Conservation (phyloP, 768 basidiomycete species). For the Pisolithus tinctorius region DNA sequence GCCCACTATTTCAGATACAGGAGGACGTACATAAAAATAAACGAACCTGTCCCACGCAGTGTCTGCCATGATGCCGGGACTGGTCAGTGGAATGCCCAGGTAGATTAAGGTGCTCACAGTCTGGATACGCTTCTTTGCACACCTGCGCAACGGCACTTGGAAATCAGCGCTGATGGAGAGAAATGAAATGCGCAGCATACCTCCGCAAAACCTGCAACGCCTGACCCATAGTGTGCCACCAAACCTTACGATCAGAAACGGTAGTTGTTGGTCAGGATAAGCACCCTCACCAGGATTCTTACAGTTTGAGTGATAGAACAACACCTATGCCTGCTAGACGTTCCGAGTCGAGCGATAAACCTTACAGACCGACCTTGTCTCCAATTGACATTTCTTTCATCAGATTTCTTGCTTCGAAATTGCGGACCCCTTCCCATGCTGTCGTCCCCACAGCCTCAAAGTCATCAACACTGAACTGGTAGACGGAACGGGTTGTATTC, state of each 20-base stretch:
- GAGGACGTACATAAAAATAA: conserved; percentile 3
- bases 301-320: conserved; percentile 87
- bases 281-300: conserved; percentile 60
- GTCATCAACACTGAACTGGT: conserved; percentile 83
- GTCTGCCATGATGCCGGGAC: conserved; percentile 36
- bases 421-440: conserved; percentile 85
- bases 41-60: conserved; percentile 86
- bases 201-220: conserved; percentile 78
- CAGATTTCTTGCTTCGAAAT: conserved; percentile 74
- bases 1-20: conserved; percentile 5
- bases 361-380: conserved; percentile 50
- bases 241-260: conserved; percentile 3
- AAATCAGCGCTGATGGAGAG: conserved; percentile 1
- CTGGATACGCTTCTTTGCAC: conserved; percentile 81
- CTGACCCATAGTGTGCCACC: conserved; percentile 25
- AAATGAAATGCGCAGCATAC: conserved; percentile 30
- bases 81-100: conserved; percentile 3
- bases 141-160: conserved; percentile 38
- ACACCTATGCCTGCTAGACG: conserved; percentile 38
- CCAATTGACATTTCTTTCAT: conserved; percentile 77
- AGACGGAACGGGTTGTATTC: neutral
- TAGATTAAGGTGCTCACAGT: conserved; percentile 48
- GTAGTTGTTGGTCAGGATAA: neutral
- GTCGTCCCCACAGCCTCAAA: conserved; percentile 67
- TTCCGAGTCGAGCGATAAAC: neutral